Base-by-base conservation (phyloP, 2,329 filamentous ascomycete species). In the Hysterium pulicare region DNA sequence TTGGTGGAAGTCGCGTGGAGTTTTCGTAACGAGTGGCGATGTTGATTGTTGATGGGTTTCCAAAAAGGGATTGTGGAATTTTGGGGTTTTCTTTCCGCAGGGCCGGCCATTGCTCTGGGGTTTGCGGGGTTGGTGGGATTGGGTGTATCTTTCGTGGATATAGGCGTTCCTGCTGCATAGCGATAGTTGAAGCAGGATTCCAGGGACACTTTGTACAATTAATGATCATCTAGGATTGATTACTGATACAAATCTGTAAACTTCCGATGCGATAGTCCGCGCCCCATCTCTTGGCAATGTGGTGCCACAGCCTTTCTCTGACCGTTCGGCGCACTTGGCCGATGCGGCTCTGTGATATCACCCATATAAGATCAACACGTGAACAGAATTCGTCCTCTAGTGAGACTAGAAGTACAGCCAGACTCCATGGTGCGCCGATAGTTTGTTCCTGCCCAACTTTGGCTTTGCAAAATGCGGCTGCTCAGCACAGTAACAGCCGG, bases 1-100 rank as follows among this genome's bases (percentile, higher is more conserved):
- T 49, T 37, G 59, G 64, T 22, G 62, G 65, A n/a, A 66, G 61
- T 40, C 58, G 64, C 21, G 66, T 69, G 19, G 66, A 69, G 45
- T 69, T 69, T 41, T 65, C 61, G 46, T 69, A 51, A 63, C 40
- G 42, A 15, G 19, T 34, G 33, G 5, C 10, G 4, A 5, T 15
- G 19, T 20, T 23, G 10, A 38, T 19, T 24, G 35, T 38, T 26
- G 9, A 9, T 23, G 35, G 15, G 35, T 16, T 10, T 13, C 13
- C n/a, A 26, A 30, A 20, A 31, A 39, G 37, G 34, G 26, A 8
- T 4, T 30, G 11, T 17, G 26, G 26, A 30, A 17, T 13, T 4
- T 15, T 39, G 13, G 15, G 16, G 17, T 30, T 39, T 39, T 10
- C 11, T 20, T 16, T 15, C 16, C 13, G 13, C 3, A 4, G 11